Base-by-base conservation (phyloP, 2,329 filamentous ascomycete genomes). In the Microdochium trichocladiopsis region DNA sequence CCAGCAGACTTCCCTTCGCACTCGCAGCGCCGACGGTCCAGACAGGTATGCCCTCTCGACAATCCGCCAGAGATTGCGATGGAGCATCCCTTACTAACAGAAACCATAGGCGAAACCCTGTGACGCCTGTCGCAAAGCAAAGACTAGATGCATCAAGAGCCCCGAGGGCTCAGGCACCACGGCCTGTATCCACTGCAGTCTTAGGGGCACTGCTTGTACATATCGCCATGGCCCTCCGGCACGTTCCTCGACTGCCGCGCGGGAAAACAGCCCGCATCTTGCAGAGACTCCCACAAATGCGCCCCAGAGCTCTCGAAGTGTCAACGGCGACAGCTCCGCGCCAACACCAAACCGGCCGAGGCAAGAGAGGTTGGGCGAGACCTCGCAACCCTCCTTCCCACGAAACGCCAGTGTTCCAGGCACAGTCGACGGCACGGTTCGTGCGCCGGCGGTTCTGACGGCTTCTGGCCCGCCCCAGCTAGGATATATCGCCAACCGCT, bases 121-220 rank as follows among this genome's bases (percentile, higher is more conserved):
- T 55, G 65, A 67, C 36, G 61, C 65, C 48, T 67, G 65, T 43
- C 64, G 65, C 31, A 65, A 62, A 58, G 58, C 65, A 50, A 67
- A 67, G 55, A 64, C 62, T 48, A 63, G 64, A 49, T 67, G 64
- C 55, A 61, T 66, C n/a, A 63, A 60, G 23, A 61, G 62, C 41
- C 57, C 63, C n/a, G 62, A 61, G 50, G 58, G 64, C 16, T 54
- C 56, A 64, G 63, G 53, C 59, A 63, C 21, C 60, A 63, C 48
- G 64, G 63, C 55, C 61, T 33, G 63, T 55, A 56, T 63, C 43
- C 55, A 59, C 43, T 56, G 59, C 8, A 63, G 61, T 6, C 54
- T 3, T 65, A 12, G 36, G n/a, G 36, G 36, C 10, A 41, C 36
- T 18, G 36, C 36, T 41, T 41, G 36, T 18, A 18, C 36, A 12